Evolutionary conservation across 1,284 basidiomycete genomes (phyloP).

Genomic region (Quambalaria eucalypti): DNA sequence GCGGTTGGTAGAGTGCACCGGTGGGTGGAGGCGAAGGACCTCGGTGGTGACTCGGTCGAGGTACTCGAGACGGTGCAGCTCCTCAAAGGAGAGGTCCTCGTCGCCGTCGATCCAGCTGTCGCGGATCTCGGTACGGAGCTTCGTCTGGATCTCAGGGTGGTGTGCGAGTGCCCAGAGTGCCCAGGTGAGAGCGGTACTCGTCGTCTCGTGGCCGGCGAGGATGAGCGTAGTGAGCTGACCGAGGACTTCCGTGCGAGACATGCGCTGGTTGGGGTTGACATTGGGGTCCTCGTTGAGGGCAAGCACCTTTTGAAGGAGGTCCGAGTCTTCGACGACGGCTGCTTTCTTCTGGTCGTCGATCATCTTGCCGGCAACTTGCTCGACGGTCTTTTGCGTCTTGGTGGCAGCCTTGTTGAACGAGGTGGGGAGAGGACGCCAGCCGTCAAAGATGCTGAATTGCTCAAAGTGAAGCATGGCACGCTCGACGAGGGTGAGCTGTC

Average conservation of each 20-base stretch:
- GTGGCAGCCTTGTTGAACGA: slow-evolving; percentile 3
- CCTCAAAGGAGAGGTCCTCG: slow-evolving; percentile 9
- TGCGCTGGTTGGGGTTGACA: neutral
- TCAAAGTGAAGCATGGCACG: slow-evolving; percentile 6
- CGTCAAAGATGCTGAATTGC: slow-evolving; percentile 7
- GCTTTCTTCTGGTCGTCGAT: slow-evolving; percentile 2
- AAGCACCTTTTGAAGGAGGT: neutral
- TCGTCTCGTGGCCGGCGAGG: slow-evolving; percentile 17
- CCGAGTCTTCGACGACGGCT: neutral
- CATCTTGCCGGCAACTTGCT: neutral
- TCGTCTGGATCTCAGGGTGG: slow-evolving; percentile 56
- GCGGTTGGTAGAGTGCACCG: slow-evolving; percentile 31
- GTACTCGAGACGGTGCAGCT: slow-evolving; percentile 20
- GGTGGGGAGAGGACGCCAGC: slow-evolving; percentile 3
- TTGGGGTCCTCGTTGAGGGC: neutral
- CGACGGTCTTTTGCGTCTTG: neutral
- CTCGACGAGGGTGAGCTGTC: slow-evolving; percentile 2
- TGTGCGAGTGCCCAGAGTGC: slow-evolving; percentile 61
- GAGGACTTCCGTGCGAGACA: neutral
- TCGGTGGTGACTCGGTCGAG: slow-evolving; percentile 33
- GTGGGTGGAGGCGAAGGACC: slow-evolving; percentile 29
- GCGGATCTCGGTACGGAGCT: slow-evolving; percentile 14
- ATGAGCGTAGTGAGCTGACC: slow-evolving; percentile 8
- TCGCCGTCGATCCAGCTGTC: slow-evolving; percentile 18
- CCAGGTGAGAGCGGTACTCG: slow-evolving; percentile 54